Base-by-base conservation (phyloP, 1,284 basidiomycete species). In the Mixia osmundae region DNA sequence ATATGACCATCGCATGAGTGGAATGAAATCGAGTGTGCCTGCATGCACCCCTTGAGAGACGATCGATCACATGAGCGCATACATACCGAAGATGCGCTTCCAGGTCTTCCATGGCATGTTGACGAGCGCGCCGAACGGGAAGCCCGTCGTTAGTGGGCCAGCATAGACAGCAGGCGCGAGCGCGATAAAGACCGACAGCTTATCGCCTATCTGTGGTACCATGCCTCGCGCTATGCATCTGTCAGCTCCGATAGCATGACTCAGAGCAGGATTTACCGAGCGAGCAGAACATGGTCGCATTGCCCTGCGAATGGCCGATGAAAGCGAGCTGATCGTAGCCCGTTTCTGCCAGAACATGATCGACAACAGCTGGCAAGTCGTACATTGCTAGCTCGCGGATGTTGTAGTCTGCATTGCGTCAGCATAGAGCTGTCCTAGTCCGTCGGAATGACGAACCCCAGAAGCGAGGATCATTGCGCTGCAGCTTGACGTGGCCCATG, bases 281-380 rank as follows among this genome's bases (percentile, higher is more conserved):
- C 0, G 58, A 55, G 43, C 58, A 54, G 36, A 60, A 60, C 44
- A 54, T 54, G 19, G 53, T 60, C 0, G 55, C 66, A 50, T 68
- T 69, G 27, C 68, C 67, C 51, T 70, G 68, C 15, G 67, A 69
- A 43, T 70, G 68, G 12, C 67, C 68, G 38, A 69, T 67, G 52
- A 66, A 69, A 8, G 60, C 67, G 49, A 25, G 35, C 27, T n/a
- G 24, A 38, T 66, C 61, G 50, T 67, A 66, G 0, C 66, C 65
- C 0, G 67, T 68, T 28, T 64, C 60, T 20, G 55, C 49, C 39
- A 65, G 58, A 12, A 70, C 65, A 44, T 67, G 65, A 37, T 69
- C 64, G 9, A 71, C 63, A 42, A 70, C 46, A 0, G 68, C 68
- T 0, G 68, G 68, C 11, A 71, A 49, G 47, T 71, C 68, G 50